Percentiles rank a stretch among this genome's conserved stretches.
These are phyloP conservation scores for Myxozyma udenii DNA, from an alignment of 805 yeast species.

Conservation along the genomic window DNA sequence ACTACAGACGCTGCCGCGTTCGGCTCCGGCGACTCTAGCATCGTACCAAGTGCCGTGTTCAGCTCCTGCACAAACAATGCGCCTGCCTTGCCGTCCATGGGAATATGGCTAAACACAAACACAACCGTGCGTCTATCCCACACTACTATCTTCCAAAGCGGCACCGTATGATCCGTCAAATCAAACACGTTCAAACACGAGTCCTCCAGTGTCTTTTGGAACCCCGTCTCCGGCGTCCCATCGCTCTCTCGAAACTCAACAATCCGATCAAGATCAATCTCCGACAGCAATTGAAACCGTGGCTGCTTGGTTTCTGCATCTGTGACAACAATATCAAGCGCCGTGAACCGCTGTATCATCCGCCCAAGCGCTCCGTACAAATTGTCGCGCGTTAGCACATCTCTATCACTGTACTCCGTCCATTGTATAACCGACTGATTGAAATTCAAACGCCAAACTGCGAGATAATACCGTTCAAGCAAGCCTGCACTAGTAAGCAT, in stretches of 20 bases:
- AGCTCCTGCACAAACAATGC: conserved; percentile 2
- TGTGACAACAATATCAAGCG: neutral
- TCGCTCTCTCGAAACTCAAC: conserved; percentile 3
- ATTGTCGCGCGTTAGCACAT: neutral
- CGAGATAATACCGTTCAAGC: neutral
- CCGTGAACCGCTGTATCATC: neutral
- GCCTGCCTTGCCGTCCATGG: conserved; percentile 10
- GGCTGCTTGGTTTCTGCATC: neutral
- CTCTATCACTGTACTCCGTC: neutral
- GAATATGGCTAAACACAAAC: conserved; percentile 9
- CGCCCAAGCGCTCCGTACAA: neutral
- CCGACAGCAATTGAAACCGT: neutral
- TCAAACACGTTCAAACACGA: neutral
- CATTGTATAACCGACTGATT: neutral
- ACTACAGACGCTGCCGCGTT: neutral
- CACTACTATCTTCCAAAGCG: conserved; percentile 10
- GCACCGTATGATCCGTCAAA: neutral
- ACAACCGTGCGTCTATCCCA: neutral
- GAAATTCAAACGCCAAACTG: neutral
- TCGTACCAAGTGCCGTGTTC: neutral
- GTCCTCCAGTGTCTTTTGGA: neutral
- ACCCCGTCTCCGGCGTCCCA: neutral
- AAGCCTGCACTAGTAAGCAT: neutral
- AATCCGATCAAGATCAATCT: neutral
- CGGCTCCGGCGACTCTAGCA: neutral